Evolutionary conservation across 2,329 filamentous ascomycete genomes (phyloP).

Genomic region (Penicillium sp.): DNA sequence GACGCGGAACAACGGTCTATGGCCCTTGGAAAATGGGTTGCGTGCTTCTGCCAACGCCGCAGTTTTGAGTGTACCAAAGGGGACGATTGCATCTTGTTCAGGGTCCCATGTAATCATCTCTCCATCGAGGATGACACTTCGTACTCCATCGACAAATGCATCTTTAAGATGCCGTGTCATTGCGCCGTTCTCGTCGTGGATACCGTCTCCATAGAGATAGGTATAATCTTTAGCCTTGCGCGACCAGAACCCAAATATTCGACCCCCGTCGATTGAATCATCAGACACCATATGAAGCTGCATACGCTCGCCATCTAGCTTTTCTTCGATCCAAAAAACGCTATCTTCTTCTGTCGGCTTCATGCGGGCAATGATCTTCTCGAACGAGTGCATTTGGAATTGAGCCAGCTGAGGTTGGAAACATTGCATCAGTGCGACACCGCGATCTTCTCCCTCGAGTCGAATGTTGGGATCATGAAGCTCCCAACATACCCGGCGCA

Average conservation of each 20-base stretch:
- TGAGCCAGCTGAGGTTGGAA: slow-evolving; percentile 95
- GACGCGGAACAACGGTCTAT: slow-evolving; percentile 76
- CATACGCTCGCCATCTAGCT: slow-evolving; percentile 95
- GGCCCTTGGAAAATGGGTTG: slow-evolving; percentile 66
- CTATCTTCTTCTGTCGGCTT: slow-evolving; percentile 68
- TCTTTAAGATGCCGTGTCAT: slow-evolving; percentile 77
- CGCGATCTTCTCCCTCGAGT: slow-evolving; percentile 73
- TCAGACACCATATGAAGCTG: slow-evolving; percentile 90
- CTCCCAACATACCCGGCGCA: slow-evolving; percentile 94
- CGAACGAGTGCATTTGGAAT: slow-evolving; percentile 81
- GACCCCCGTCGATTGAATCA: slow-evolving; percentile 66
- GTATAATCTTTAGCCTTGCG: slow-evolving; percentile 96
- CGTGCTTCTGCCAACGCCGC: slow-evolving; percentile 79
- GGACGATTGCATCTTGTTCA: slow-evolving; percentile 76
- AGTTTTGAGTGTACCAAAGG: slow-evolving; percentile 91
- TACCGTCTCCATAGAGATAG: slow-evolving; percentile 81
- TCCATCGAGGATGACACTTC: slow-evolving; percentile 88
- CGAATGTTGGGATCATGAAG: slow-evolving; percentile 72
- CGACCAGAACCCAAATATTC: slow-evolving; percentile 85
- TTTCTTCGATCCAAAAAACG: slow-evolving; percentile 96
- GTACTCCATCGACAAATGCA: slow-evolving; percentile 75
- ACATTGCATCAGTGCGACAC: slow-evolving; percentile 84
- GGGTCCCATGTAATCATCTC: slow-evolving; percentile 99
- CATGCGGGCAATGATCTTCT: slow-evolving; percentile 73
- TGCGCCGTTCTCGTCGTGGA: slow-evolving; percentile 73